These are phyloP conservation scores for Yarrowia sp. DNA, from an alignment of 805 yeast species.

Conservation along the genomic window DNA sequence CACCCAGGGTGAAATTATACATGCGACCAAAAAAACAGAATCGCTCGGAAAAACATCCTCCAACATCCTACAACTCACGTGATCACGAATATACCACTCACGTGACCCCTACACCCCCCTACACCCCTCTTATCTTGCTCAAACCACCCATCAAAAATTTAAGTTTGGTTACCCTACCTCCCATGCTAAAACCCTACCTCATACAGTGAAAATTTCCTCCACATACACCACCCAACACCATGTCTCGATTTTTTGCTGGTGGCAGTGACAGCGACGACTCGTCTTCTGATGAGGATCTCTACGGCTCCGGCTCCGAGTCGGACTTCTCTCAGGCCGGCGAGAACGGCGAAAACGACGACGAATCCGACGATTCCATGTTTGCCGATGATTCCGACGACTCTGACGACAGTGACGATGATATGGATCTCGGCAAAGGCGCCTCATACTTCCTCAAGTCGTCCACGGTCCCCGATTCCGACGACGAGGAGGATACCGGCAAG, in stretches of 20 bases:
- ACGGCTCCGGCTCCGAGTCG: slow-evolving; percentile 46
- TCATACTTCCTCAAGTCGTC: slow-evolving; percentile 39
- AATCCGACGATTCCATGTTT: slow-evolving; percentile 45
- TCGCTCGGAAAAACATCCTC: no score
- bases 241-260: slow-evolving; percentile 86
- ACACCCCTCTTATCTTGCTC: background rate
- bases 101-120: no score
- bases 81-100: no score
- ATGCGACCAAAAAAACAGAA: no score
- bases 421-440: slow-evolving; percentile 39
- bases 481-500: slow-evolving; percentile 64
- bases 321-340: slow-evolving; percentile 35
- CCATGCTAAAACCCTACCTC: background rate
- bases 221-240: slow-evolving; percentile 35
- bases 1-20: no score
- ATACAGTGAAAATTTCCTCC: slow-evolving; percentile 12
- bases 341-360: slow-evolving; percentile 35
- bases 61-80: no score
- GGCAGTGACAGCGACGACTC: slow-evolving; percentile 57
- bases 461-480: slow-evolving; percentile 50
- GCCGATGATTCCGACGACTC: slow-evolving; percentile 39
- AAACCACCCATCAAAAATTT: background rate
- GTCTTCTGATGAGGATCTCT: slow-evolving; percentile 58
- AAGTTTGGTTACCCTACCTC: background rate
- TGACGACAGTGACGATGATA: slow-evolving; percentile 41